These are phyloP conservation scores for Coccomyxa sp. DNA, from an alignment of 139 green algal species.

Conservation along the genomic window DNA sequence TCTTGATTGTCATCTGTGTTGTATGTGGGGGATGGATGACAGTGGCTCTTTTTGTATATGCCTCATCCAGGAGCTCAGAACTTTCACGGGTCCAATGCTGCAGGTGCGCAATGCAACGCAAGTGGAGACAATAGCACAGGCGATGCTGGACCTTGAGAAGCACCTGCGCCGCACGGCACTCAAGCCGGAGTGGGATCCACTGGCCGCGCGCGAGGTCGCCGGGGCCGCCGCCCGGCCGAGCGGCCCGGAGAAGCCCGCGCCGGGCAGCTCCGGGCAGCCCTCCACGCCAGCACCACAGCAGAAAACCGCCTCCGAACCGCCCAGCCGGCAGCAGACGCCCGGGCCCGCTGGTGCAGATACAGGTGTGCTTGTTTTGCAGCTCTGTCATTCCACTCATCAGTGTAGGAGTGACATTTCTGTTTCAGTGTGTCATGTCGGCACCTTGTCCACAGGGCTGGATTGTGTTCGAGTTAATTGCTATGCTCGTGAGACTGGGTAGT, in stretches of 20 bases:
- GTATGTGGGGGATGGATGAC: too few relatives aligned
- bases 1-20: too few relatives aligned
- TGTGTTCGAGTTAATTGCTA: too few relatives aligned
- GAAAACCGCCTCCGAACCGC: not conserved
- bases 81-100: not conserved
- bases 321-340: not conserved
- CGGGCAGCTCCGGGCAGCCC: not conserved
- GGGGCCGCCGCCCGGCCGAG: not conserved
- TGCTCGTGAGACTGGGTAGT: too few relatives aligned
- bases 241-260: not conserved
- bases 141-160: conserved; percentile 34
- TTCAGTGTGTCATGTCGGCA: too few relatives aligned
- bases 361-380: too few relatives aligned
- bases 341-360: not conserved
- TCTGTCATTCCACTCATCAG: too few relatives aligned
- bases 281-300: not conserved
- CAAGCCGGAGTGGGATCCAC: conserved; percentile 13
- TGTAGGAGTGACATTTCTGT: too few relatives aligned
- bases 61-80: too few relatives aligned
- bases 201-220: not conserved
- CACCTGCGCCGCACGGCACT: conserved; percentile 26
- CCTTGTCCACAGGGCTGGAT: too few relatives aligned
- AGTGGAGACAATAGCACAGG: conserved; percentile 7
- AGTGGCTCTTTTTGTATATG: too few relatives aligned
- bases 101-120: conserved; percentile 9